These are phyloP conservation scores for Sporisorium graminicola DNA, from an alignment of 1,284 basidiomycete genomes.

Conservation along the genomic window DNA sequence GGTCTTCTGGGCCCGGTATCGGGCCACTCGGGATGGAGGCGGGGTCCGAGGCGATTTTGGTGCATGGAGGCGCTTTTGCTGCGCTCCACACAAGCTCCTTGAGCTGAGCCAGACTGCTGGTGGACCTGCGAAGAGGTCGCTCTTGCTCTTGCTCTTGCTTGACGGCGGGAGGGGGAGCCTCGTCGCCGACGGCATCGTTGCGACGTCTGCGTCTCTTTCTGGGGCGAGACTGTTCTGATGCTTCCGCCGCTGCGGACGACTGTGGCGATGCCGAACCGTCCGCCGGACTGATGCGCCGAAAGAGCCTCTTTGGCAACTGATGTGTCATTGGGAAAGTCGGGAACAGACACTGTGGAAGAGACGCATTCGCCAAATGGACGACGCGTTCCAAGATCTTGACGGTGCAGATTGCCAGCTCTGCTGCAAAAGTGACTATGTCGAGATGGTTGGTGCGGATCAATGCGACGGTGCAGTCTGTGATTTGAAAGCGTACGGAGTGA, in stretches of 20 bases:
- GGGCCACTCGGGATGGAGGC: conserved; percentile 4
- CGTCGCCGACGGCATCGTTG: background rate
- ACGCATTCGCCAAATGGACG: background rate
- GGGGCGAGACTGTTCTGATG: background rate
- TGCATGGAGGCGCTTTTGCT: background rate
- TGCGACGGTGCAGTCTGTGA: conserved; percentile 1
- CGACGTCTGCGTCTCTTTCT: conserved; percentile 16
- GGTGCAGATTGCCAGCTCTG: conserved; percentile 29
- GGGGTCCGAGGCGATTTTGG: background rate
- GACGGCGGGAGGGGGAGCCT: background rate
- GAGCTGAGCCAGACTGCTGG: background rate
- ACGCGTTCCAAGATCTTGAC: conserved; percentile 15
- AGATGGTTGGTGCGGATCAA: background rate
- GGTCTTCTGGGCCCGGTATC: conserved; percentile 15
- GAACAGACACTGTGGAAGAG: background rate
- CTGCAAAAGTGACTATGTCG: conserved; percentile 25
- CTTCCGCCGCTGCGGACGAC: background rate
- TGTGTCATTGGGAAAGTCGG: background rate
- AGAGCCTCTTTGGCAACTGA: conserved; percentile 34
- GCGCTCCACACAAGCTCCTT: conserved; percentile 2
- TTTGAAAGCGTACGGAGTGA: background rate
- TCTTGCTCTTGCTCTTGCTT: background rate
- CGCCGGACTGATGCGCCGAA: conserved; percentile 24
- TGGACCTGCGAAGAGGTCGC: background rate
- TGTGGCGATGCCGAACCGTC: background rate